Base-by-base conservation (phyloP, 2,329 filamentous ascomycete genomes). In the Chaetomium strumarium region DNA sequence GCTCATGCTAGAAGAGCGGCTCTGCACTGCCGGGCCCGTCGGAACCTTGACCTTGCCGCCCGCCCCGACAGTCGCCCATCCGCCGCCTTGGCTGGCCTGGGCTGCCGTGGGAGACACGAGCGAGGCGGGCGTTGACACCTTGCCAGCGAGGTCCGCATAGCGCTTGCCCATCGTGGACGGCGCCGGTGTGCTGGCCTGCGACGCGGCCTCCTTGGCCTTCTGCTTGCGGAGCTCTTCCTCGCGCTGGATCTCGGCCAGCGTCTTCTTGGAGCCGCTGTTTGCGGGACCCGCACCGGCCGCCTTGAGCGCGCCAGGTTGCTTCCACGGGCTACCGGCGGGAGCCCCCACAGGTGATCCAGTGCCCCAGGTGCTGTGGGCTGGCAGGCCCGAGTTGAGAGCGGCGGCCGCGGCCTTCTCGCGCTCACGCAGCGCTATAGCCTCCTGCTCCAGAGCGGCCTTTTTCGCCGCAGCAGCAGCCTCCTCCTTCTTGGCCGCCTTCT, bases 11-110 rank as follows among this genome's bases (percentile, higher is more conserved):
- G 66, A 63, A 13, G 76, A 66, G 19, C 78, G 76, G 34, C 64
- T 62, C 58, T 75, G 73, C 5, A 77, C 74, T 2, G 77, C 72
- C 13, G 83, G 77, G 0, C 76, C 80, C 3, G 77, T 79, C 6
- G 88, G 86, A 29, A 81, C 74, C 75, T 96, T 97, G 46, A 88
- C 81, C 74, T 96, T 99, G 13, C 93, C 93, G 60, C 91, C 86
- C 33, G 92, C 90, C 44, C 93, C 93, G 38, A 99, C 92, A 0
- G 91, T 97, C 11, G 91, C 92, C 93, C 93, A 99, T 1, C 90
- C 90, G 52, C 66, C 67, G 47, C 66, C 68, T n/a, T 65, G 60
- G 19, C 31, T 40, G 5, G 58, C 44, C 16, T 60, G 31, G 52
- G 75, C 73, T 1, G 68, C 5, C 70, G 68, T n/a, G 73, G 65